Evolutionary conservation across 2,329 filamentous ascomycete genomes (phyloP), one percentile per base, ranked within the genome.

Genomic region (Fusarium sarcochroum): DNA sequence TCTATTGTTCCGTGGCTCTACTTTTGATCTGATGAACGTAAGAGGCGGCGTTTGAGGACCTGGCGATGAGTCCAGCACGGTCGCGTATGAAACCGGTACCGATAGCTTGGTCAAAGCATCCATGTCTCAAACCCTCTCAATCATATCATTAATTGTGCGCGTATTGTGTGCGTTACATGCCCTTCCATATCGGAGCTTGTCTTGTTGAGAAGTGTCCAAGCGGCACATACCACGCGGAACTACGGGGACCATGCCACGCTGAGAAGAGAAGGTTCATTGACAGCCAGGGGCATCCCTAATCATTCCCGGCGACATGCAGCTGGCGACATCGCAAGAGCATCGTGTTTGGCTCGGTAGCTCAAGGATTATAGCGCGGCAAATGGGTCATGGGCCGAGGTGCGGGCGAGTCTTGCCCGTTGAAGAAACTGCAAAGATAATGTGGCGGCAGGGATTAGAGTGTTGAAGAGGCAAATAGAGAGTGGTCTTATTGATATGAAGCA

Each of bases 331-430:
- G 48, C 48, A 32, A 13, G 27, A 13, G 41, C n/a, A 27, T 18
- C 10, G 18, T 17, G 17, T 21, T 23, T 42, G 27, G n/a, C 10
- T 30, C 27, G 27, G 46, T 13, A 30, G n/a, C 30, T 35, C 45
- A 46, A 27, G 27, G 45, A 27, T 44, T 20, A 35, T 23, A 50
- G 44, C 32, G 17, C 44, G 45, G 58, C 44, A 21, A 40, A 30
- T 55, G 45, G 17, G 45, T 25, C 32, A 56, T 46, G 56, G 50
- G 27, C 41, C 40, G 34, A 42, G 18, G 18, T 7, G 46, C 35
- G 45, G 41, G 37, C 34, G 42, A 49, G 63, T 42, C 51, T 68
- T 68, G 32, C 65, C 64, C 18, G 17, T 68, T 68, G 37, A 14
- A 68, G 64, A 55, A 61, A 51, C 13, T 42, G 42, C 23, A 13